Percentiles rank a stretch among this genome's conserved stretches.
phyloP scores from a whole-genome alignment of 352 stramenopile species.

The Pseudoperonospora humuli region DNA sequence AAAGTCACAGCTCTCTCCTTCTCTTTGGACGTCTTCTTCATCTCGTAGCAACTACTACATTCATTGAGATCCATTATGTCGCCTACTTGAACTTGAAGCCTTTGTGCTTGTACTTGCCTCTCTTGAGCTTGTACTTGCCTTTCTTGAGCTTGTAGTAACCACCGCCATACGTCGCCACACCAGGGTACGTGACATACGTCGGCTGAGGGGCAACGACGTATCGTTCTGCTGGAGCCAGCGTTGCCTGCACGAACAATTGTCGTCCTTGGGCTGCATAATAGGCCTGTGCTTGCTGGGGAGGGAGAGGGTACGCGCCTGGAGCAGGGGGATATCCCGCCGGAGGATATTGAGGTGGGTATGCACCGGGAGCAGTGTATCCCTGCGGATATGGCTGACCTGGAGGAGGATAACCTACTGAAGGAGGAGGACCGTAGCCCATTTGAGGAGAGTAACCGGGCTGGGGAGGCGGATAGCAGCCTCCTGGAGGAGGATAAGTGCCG shows the following conservation, averaged over 20 bases:
- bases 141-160: constrained; percentile 49
- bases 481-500: constrained; percentile 12
- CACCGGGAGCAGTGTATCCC: constrained; percentile 13
- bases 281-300: constrained; percentile 36
- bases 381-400: constrained; percentile 24
- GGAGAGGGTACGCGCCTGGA: constrained; percentile 29
- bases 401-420: constrained; percentile 13
- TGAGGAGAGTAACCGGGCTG: constrained; percentile 20
- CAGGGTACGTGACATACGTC: constrained; percentile 52
- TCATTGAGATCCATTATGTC: too few species aligned
- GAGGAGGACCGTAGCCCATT: constrained; percentile 12
- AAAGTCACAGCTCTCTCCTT: too few species aligned
- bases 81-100: constrained; percentile 50
- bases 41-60: too few species aligned
- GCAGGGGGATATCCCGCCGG: constrained; percentile 22
- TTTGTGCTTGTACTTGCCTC: constrained; percentile 42
- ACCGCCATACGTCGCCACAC: constrained; percentile 40
- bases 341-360: constrained; percentile 37
- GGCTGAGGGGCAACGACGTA: constrained; percentile 38
- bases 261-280: constrained; percentile 63
- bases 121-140: constrained; percentile 47
- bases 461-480: constrained; percentile 2
- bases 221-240: constrained; percentile 12
- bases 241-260: constrained; percentile 66
- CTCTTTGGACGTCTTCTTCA: too few species aligned